Evolutionary conservation across 1,284 basidiomycete genomes (phyloP).

Genomic region (Quambalaria eucalypti): DNA sequence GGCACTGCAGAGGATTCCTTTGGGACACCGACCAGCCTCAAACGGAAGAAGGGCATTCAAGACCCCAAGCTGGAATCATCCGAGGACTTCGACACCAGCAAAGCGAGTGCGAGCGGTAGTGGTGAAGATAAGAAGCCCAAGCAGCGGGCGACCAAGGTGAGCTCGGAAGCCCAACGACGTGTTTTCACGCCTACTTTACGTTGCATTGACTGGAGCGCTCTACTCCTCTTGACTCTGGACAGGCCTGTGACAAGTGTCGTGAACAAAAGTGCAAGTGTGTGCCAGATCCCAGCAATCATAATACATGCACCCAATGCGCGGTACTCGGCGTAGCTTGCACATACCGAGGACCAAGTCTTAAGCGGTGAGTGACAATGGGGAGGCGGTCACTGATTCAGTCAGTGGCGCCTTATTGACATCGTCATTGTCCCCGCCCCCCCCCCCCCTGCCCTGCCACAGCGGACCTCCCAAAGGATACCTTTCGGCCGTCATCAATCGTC

Average conservation of each 20-base stretch:
- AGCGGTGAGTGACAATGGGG: too few species aligned
- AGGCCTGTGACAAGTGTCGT: conserved; percentile 1
- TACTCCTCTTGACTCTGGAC: background rate
- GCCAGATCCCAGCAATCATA: background rate
- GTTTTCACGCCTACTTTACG: background rate
- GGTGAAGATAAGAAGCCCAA: background rate
- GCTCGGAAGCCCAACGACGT: background rate
- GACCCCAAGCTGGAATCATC: too few species aligned
- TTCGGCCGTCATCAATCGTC: background rate
- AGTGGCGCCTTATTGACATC: too few species aligned
- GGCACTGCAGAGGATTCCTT: too few species aligned
- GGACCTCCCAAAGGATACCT: background rate
- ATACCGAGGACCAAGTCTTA: background rate
- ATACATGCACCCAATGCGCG: background rate
- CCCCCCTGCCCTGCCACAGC: background rate
- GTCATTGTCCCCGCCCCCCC: too few species aligned
- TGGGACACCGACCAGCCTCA: too few species aligned
- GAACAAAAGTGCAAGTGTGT: background rate
- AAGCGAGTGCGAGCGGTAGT: too few species aligned
- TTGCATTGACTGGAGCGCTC: too few species aligned
- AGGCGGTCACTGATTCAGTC: too few species aligned
- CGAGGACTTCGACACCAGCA: too few species aligned
- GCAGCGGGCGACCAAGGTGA: background rate
- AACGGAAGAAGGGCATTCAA: too few species aligned
- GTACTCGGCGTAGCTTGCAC: background rate